Evolutionary conservation across 2,329 filamentous ascomycete species (phyloP).

Genomic region (Rhinocladiella mackenziei): DNA sequence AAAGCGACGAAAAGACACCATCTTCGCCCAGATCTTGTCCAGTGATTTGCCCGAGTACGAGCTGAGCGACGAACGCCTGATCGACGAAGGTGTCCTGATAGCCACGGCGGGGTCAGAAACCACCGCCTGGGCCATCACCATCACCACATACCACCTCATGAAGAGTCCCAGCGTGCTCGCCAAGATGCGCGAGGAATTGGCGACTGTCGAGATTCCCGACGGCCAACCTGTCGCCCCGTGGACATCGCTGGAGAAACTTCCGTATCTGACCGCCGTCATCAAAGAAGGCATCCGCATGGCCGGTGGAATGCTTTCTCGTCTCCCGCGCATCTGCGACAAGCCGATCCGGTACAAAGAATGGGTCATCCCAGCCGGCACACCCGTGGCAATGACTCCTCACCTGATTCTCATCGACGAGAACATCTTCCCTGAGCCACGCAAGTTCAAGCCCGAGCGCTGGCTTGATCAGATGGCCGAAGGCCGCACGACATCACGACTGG

Average conservation of each 20-base stretch:
- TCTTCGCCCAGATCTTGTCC: constrained; percentile 24
- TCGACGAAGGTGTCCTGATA: constrained; percentile 34
- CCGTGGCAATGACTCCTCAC: constrained; percentile 31
- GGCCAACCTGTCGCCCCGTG: constrained; percentile 20
- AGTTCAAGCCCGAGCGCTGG: constrained; percentile 35
- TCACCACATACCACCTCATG: constrained; percentile 25
- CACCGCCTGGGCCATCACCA: constrained; percentile 24
- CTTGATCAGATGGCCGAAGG: constrained; percentile 17
- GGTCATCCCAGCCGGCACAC: constrained; percentile 34
- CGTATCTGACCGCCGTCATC: constrained; percentile 33
- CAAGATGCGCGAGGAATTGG: constrained; percentile 15
- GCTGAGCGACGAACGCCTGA: constrained; percentile 30
- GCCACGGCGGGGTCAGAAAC: constrained; percentile 26
- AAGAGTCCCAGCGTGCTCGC: constrained; percentile 14
- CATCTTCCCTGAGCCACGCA: constrained; percentile 33
- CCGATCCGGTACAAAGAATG: constrained; percentile 33
- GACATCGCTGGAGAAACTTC: constrained; percentile 31
- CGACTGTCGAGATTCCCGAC: constrained; percentile 8
- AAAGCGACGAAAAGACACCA: constrained; percentile 24
- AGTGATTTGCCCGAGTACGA: constrained; percentile 26
- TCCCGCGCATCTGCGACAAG: constrained; percentile 25
- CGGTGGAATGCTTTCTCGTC: constrained; percentile 24
- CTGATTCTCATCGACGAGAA: constrained; percentile 33
- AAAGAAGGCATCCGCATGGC: constrained; percentile 33
- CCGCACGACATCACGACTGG: constrained; percentile 14